A percentile compares a stretch with the other conserved stretches of the same genome.
These are phyloP conservation scores for Wickerhamiella alocasiicola DNA, from an alignment of 805 yeast species.

Conservation along the genomic window DNA sequence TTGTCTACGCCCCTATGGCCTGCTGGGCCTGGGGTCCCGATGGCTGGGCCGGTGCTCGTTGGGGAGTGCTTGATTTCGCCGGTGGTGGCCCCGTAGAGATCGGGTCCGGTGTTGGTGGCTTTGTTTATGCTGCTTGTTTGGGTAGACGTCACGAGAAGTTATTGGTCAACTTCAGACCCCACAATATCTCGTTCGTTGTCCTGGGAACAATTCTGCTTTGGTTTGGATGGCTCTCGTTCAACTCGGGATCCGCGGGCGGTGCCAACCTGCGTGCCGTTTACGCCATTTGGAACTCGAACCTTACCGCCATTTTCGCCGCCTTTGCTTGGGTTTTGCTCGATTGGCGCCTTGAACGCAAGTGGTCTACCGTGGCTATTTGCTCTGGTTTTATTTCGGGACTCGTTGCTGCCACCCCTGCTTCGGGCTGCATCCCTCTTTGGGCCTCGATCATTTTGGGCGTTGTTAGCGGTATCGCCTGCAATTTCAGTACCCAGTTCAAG, in stretches of 20 bases:
- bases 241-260: slow-evolving; percentile 75
- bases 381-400: slow-evolving; percentile 93
- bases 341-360: slow-evolving; percentile 74
- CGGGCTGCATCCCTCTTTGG: slow-evolving; percentile 85
- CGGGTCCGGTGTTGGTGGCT: slow-evolving; percentile 79
- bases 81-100: slow-evolving; percentile 98
- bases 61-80: slow-evolving; percentile 93
- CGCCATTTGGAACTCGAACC: slow-evolving; percentile 82
- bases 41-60: slow-evolving; percentile 79
- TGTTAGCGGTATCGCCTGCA: slow-evolving; percentile 71
- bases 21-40: slow-evolving; percentile 89
- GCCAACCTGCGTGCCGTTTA: slow-evolving; percentile 77
- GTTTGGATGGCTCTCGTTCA: slow-evolving; percentile 95
- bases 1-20: slow-evolving; percentile 89
- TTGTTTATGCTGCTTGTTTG: slow-evolving; percentile 38
- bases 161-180: slow-evolving; percentile 84
- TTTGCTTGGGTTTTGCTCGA: slow-evolving; percentile 86
- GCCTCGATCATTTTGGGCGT: slow-evolving; percentile 80
- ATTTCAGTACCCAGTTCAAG: slow-evolving; percentile 79
- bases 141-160: slow-evolving; percentile 67
- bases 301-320: slow-evolving; percentile 84
- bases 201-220: slow-evolving; percentile 78
- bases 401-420: slow-evolving; percentile 93
- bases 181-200: slow-evolving; percentile 82
- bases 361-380: slow-evolving; percentile 91